Conservation (phyloP, 208 protist genomes). For the Acanthamoeba castellanii region DNA sequence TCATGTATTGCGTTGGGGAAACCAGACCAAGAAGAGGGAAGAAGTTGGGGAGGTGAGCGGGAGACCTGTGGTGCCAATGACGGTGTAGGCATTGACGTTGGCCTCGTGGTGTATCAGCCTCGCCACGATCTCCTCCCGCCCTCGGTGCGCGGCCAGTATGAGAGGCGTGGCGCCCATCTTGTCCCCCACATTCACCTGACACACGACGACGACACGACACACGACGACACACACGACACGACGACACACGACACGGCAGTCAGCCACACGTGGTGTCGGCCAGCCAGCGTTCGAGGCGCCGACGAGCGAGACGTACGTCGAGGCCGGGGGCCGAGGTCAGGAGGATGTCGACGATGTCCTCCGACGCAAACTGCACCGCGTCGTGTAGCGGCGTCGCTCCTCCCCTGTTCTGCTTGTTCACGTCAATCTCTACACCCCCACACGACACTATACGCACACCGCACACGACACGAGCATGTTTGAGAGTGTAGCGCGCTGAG, state of each 20-base stretch:
- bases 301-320: neutral
- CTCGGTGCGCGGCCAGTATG: conserved; percentile 1
- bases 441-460: neutral
- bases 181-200: conserved; percentile 7
- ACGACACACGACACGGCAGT: no score
- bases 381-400: conserved; percentile 11
- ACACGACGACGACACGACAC: neutral
- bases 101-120: neutral
- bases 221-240: no score
- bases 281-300: no score
- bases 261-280: no score
- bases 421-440: neutral
- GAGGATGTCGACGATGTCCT: conserved; percentile 19
- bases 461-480: no score
- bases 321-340: neutral
- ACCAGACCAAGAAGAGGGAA: neutral
- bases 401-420: conserved; percentile 23
- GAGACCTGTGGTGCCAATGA: conserved; percentile 8
- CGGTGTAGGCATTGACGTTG: conserved; percentile 3
- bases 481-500: no score
- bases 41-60: no score
- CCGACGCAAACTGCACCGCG: conserved; percentile 40
- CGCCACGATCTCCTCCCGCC: neutral
- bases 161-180: conserved; percentile 25
- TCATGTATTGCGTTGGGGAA: neutral